These are phyloP conservation scores for Sphaerostilbella broomeana DNA, from an alignment of 2,329 filamentous ascomycete genomes.

Conservation along the genomic window DNA sequence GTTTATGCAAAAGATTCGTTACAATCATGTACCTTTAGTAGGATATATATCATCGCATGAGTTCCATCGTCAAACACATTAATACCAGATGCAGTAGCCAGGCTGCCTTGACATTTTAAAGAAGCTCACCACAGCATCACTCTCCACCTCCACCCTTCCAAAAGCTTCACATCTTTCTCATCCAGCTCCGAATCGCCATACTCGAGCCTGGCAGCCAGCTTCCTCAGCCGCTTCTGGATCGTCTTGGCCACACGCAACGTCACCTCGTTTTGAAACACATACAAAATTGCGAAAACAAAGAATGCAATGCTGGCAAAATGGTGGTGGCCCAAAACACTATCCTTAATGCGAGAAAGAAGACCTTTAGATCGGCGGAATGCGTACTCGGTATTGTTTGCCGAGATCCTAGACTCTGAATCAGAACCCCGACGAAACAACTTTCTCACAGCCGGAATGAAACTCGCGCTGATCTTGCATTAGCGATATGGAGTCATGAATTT, in stretches of 20 bases:
- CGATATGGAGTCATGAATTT: background rate
- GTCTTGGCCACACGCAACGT: slow-evolving; percentile 48
- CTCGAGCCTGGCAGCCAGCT: slow-evolving; percentile 42
- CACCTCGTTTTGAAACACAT: slow-evolving; percentile 54
- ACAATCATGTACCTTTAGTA: slow-evolving; percentile 26
- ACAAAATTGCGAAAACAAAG: slow-evolving; percentile 51
- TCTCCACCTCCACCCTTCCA: slow-evolving; percentile 52
- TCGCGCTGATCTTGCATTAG: slow-evolving; percentile 33
- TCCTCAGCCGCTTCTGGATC: slow-evolving; percentile 43
- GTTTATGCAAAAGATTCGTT: slow-evolving; percentile 21
- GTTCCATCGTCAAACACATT: background rate
- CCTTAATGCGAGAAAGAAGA: slow-evolving; percentile 44
- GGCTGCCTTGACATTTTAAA: too few relatives aligned
- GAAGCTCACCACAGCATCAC: slow-evolving; percentile 35
- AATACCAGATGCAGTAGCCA: too few relatives aligned
- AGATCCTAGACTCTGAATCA: slow-evolving; percentile 29
- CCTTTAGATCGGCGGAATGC: slow-evolving; percentile 46
- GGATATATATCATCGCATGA: slow-evolving; percentile 15
- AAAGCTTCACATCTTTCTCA: slow-evolving; percentile 42
- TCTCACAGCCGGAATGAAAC: slow-evolving; percentile 47
- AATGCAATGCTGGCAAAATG: slow-evolving; percentile 43
- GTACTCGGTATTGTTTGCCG: slow-evolving; percentile 50
- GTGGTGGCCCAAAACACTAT: slow-evolving; percentile 37
- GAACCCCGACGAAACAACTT: slow-evolving; percentile 42
- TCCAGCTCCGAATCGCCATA: slow-evolving; percentile 38